These are phyloP conservation scores for Kazachstania taianensis DNA, from an alignment of 805 yeast genomes.

Conservation along the genomic window DNA sequence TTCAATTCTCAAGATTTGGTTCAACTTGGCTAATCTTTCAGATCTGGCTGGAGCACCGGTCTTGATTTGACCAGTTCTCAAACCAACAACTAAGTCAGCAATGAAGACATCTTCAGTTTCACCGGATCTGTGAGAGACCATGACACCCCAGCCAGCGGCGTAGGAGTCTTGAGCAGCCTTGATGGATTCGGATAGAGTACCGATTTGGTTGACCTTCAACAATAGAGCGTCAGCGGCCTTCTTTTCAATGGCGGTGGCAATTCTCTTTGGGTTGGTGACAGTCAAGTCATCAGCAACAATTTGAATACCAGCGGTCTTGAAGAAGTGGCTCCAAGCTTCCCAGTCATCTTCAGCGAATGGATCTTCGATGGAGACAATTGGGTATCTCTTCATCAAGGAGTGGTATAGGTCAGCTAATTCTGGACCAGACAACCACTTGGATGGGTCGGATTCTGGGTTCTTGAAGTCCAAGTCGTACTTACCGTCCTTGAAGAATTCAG, in stretches of 20 bases:
- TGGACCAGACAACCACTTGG: slow-evolving; percentile 85
- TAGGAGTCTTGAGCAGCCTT: slow-evolving; percentile 93
- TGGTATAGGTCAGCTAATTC: slow-evolving; percentile 80
- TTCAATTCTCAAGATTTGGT: slow-evolving; percentile 97
- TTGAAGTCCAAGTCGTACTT: slow-evolving; percentile 97
- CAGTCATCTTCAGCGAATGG: slow-evolving; percentile 99
- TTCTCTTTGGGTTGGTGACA: slow-evolving; percentile 94
- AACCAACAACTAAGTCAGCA: slow-evolving; percentile 96
- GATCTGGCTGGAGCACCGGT: slow-evolving; percentile 99
- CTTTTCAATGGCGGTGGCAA: slow-evolving; percentile 91
- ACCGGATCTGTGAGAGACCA: slow-evolving; percentile 99
- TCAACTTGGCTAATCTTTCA: slow-evolving; percentile 97
- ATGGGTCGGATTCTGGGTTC: slow-evolving; percentile 84
- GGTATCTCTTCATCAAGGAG: slow-evolving; percentile 76
- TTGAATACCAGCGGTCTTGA: slow-evolving; percentile 66
- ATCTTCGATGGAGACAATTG: slow-evolving; percentile 97
- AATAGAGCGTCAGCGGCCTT: slow-evolving; percentile 91
- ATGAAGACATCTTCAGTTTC: slow-evolving; percentile 98
- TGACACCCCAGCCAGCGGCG: slow-evolving; percentile 98
- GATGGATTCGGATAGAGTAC: slow-evolving; percentile 92
- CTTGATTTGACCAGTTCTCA: slow-evolving; percentile 97
- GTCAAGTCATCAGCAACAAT: slow-evolving; percentile 97
- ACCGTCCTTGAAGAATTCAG: slow-evolving; percentile 96
- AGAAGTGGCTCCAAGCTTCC: slow-evolving; percentile 94
- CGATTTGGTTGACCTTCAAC: slow-evolving; percentile 98